A percentile compares a stretch with the other conserved stretches of the same genome.
These are phyloP conservation scores for Galerina sulciceps DNA, from an alignment of 768 basidiomycete species.

Conservation along the genomic window DNA sequence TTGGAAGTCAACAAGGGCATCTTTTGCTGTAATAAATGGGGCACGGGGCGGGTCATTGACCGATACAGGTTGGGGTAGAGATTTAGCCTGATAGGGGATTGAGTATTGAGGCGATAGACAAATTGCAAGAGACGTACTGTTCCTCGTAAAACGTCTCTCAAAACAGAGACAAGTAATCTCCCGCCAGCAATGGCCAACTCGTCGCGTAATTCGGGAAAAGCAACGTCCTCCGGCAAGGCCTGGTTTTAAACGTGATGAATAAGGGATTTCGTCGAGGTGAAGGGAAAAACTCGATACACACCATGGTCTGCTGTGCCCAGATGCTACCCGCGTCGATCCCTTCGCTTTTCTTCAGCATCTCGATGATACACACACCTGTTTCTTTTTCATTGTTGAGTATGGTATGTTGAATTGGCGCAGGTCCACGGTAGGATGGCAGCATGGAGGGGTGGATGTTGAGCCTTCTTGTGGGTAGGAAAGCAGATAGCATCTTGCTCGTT, in stretches of 20 bases:
- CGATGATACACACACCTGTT: slow-evolving; percentile 83
- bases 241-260: slow-evolving; percentile 26
- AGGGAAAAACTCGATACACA: slow-evolving; percentile 35
- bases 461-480: slow-evolving; percentile 61
- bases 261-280: background rate
- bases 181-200: slow-evolving; percentile 69
- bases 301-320: slow-evolving; percentile 59
- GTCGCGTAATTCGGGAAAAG: slow-evolving; percentile 61
- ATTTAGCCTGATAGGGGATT: slow-evolving; percentile 43
- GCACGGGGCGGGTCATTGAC: slow-evolving; percentile 50
- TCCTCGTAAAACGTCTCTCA: slow-evolving; percentile 65
- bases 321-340: slow-evolving; percentile 84
- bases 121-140: slow-evolving; percentile 40
- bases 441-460: slow-evolving; percentile 92
- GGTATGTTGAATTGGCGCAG: slow-evolving; percentile 88
- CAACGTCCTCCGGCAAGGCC: slow-evolving; percentile 54
- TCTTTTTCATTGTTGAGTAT: slow-evolving; percentile 67
- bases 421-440: slow-evolving; percentile 85
- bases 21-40: slow-evolving; percentile 56
- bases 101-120: background rate
- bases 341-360: slow-evolving; percentile 67
- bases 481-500: slow-evolving; percentile 57
- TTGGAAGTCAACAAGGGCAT: slow-evolving; percentile 60
- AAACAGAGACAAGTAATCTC: slow-evolving; percentile 66
- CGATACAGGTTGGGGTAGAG: slow-evolving; percentile 47